Percentiles rank a stretch among this genome's conserved stretches.
These are phyloP conservation scores for Colletotrichum cereale DNA, from an alignment of 2,329 filamentous ascomycete species.

Conservation along the genomic window DNA sequence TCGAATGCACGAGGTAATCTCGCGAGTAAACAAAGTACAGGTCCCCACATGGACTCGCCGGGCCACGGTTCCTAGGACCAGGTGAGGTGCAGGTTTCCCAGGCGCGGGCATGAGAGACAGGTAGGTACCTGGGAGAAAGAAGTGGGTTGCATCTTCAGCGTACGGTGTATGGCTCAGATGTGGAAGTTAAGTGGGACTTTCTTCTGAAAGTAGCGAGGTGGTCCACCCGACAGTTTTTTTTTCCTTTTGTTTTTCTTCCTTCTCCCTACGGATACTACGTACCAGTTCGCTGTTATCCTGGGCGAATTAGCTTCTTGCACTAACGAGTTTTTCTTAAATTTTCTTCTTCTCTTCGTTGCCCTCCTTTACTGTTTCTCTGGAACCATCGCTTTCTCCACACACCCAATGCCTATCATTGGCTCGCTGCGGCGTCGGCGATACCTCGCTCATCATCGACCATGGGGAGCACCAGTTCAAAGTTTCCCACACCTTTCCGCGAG, in stretches of 20 bases:
- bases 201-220: slow-evolving; percentile 21
- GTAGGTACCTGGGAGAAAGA: slow-evolving; percentile 9
- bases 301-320: slow-evolving; percentile 21
- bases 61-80: slow-evolving; percentile 36
- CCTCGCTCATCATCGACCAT: slow-evolving; percentile 35
- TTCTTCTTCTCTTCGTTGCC: neutral
- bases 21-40: slow-evolving; percentile 39
- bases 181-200: slow-evolving; percentile 18
- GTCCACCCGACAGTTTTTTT: slow-evolving; percentile 18
- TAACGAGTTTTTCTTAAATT: neutral
- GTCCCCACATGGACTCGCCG: slow-evolving; percentile 36
- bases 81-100: slow-evolving; percentile 36
- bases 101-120: slow-evolving; percentile 25
- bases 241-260: neutral
- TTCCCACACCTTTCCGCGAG: slow-evolving; percentile 2
- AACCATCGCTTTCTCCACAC: slow-evolving; percentile 17
- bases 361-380: neutral
- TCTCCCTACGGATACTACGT: no score
- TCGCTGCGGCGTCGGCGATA: slow-evolving; percentile 37
- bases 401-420: slow-evolving; percentile 24
- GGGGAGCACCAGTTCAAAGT: slow-evolving; percentile 18
- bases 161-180: slow-evolving; percentile 18
- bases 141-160: slow-evolving; percentile 8
- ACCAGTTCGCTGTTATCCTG: slow-evolving; percentile 1
- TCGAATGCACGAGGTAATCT: slow-evolving; percentile 25